phyloP scores from a whole-genome alignment of 257 asterid species.

The Haberlea rhodopensis region DNA sequence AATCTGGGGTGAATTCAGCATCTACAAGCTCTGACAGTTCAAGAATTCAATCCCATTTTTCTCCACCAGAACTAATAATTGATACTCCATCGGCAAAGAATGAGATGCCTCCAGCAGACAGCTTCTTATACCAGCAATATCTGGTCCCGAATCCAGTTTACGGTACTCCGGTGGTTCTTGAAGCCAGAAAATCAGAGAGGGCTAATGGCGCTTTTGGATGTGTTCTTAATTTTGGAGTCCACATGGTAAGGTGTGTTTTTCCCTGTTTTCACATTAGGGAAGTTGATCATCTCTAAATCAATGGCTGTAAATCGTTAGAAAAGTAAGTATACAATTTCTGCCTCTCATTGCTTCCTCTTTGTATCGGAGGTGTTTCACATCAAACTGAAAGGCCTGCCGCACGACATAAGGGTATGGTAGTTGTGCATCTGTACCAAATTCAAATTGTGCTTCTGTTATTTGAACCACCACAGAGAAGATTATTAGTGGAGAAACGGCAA shows the following conservation, averaged over 20 bases:
- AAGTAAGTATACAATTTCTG: too few species aligned
- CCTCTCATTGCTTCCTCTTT: too few species aligned
- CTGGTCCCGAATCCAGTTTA: constrained; percentile 34
- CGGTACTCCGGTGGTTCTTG: constrained; percentile 24
- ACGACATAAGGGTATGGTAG: too few species aligned
- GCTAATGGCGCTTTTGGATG: constrained; percentile 44
- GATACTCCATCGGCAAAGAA: constrained; percentile 1
- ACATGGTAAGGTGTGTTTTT: constrained; percentile 48
- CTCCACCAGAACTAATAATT: constrained; percentile 2
- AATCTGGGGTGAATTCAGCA: constrained; percentile 18
- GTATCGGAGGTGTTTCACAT: too few species aligned
- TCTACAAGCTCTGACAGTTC: constrained; percentile 15
- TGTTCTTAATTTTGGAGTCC: constrained; percentile 38
- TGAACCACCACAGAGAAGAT: too few species aligned
- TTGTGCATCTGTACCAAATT: too few species aligned
- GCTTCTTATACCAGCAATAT: constrained; percentile 32
- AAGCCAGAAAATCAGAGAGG: constrained; percentile 28
- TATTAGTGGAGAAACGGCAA: too few species aligned
- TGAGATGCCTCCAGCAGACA: constrained; percentile 19
- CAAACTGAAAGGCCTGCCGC: too few species aligned
- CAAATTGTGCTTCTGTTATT: too few species aligned
- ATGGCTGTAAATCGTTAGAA: too few species aligned
- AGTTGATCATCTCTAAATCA: not conserved
- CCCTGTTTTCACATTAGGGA: constrained; percentile 60
- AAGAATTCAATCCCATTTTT: constrained; percentile 13